phyloP scores from a whole-genome alignment of 2,329 filamentous ascomycete species.

The Akanthomyces uredinophilus region DNA sequence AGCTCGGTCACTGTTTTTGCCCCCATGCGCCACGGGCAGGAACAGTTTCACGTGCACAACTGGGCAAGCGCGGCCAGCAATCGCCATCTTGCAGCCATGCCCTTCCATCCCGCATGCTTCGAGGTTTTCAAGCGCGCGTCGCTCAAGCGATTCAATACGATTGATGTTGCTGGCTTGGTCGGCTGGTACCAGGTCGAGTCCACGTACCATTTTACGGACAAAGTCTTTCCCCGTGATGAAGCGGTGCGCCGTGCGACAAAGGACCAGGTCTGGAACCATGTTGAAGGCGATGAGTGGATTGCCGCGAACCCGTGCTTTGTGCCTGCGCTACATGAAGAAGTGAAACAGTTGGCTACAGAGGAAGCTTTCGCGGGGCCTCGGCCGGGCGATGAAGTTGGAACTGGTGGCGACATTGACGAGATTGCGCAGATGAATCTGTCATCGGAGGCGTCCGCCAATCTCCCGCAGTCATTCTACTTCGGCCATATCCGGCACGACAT shows the following conservation, averaged over 20 bases:
- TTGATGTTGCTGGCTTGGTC: slow-evolving; percentile 20
- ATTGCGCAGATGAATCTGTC: background rate
- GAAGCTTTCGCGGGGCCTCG: background rate
- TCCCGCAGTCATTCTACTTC: slow-evolving; percentile 10
- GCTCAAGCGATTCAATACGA: slow-evolving; percentile 9
- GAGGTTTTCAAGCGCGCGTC: slow-evolving; percentile 26
- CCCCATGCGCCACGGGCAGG: slow-evolving; percentile 16
- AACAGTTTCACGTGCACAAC: background rate
- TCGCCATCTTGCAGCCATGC: slow-evolving; percentile 15
- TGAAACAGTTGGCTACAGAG: background rate
- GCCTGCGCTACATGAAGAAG: slow-evolving; percentile 1
- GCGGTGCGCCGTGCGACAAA: slow-evolving; percentile 1
- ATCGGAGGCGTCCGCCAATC: background rate
- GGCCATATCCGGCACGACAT: background rate
- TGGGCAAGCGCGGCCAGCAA: background rate
- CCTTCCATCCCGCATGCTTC: slow-evolving; percentile 27
- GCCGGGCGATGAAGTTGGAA: background rate
- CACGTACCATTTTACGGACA: slow-evolving; percentile 3
- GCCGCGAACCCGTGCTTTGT: slow-evolving; percentile 17
- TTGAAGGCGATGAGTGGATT: slow-evolving; percentile 14
- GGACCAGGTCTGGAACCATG: slow-evolving; percentile 4
- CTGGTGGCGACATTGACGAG: background rate
- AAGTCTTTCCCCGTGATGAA: slow-evolving; percentile 7
- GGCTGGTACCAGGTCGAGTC: slow-evolving; percentile 11
- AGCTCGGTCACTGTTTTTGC: slow-evolving; percentile 5